Conservation (phyloP, 1,139 yeast genomes). For the Geotrichum macrosporum region DNA sequence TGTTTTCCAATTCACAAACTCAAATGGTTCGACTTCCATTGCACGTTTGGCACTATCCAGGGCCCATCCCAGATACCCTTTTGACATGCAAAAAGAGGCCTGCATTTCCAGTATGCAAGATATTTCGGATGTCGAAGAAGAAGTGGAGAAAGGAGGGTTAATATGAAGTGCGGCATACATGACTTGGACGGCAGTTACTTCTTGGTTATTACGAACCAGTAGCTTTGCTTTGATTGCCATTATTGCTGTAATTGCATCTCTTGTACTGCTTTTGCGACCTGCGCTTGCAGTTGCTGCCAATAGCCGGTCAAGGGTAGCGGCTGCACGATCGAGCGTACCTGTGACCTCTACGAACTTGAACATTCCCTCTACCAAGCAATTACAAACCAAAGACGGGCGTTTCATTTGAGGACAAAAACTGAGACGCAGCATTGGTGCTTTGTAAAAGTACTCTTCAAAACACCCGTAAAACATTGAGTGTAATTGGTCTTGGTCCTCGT, state of each 20-base stretch:
- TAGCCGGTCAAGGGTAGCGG: constrained; percentile 48
- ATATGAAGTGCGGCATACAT: constrained; percentile 66
- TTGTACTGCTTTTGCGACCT: constrained; percentile 51
- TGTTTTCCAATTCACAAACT: constrained; percentile 74
- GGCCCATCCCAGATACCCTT: constrained; percentile 66
- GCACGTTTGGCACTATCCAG: constrained; percentile 67
- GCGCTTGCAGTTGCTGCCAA: too few species aligned
- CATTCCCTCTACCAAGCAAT: constrained; percentile 74
- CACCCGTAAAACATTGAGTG: constrained; percentile 51
- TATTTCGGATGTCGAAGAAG: constrained; percentile 48
- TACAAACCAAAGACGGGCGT: constrained; percentile 62
- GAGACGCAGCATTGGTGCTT: constrained; percentile 58
- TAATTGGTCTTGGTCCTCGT: constrained; percentile 40
- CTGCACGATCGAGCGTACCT: constrained; percentile 56
- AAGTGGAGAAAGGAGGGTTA: too few species aligned
- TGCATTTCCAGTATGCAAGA: constrained; percentile 49
- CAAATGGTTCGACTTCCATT: constrained; percentile 77
- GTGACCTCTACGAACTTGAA: constrained; percentile 60
- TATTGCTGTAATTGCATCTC: constrained; percentile 39
- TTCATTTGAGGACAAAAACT: constrained; percentile 47
- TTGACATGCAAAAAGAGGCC: constrained; percentile 63
- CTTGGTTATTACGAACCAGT: constrained; percentile 63
- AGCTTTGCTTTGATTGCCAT: constrained; percentile 52
- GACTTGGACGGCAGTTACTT: constrained; percentile 66
- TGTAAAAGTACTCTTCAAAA: constrained; percentile 59